Base-by-base conservation (phyloP, 768 basidiomycete genomes). In the Auriscalpium vulgare region DNA sequence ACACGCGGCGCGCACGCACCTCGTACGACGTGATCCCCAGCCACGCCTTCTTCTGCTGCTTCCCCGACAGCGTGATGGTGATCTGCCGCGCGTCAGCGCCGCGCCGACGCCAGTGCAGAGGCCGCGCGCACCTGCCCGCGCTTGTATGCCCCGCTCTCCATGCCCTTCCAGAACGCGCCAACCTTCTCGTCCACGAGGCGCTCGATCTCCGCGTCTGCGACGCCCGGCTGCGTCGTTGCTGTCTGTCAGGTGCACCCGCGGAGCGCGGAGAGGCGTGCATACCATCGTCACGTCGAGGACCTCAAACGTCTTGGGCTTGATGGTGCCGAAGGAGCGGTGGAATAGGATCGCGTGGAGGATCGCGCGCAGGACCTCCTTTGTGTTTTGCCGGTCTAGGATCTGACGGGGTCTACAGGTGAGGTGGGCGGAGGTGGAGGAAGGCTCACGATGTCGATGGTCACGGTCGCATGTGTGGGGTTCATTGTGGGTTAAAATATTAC, bases 281-380 rank as follows among this genome's bases (percentile, higher is more conserved):
- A 90, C 89, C 84, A 93, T 85, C 1, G 89, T 91, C 19, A 93
- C 83, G 67, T 92, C 90, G 10, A 91, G 76, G 0, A 92, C 83
- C 56, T 92, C 90, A 57, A 87, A 85, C 2, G 78, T 84, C 61
- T 80, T 79, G 0, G 91, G 86, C 61, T 85, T 88, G 45, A 92
- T 78, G 0, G 81, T 83, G 3, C 90, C 91, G 65, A 92, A 89
- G 17, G 91, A 74, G 8, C 90, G 80, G 65, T 93, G 90, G 66
- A 93, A 92, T 14, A 92, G 73, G 49, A 92, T 85, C 0, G 88
- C 76, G 63, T 92, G 91, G n/a, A 93, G 76, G 52, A 91, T 74
- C 3, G 82, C 89, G 54, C 78, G 79, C 7, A 92, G 78, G 46
- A 85, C 87, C 60, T 91, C 89, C 68, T 83, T 85, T 38, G 81